Evolutionary conservation across 768 basidiomycete genomes (phyloP).

Genomic region (Panellus pusillus): DNA sequence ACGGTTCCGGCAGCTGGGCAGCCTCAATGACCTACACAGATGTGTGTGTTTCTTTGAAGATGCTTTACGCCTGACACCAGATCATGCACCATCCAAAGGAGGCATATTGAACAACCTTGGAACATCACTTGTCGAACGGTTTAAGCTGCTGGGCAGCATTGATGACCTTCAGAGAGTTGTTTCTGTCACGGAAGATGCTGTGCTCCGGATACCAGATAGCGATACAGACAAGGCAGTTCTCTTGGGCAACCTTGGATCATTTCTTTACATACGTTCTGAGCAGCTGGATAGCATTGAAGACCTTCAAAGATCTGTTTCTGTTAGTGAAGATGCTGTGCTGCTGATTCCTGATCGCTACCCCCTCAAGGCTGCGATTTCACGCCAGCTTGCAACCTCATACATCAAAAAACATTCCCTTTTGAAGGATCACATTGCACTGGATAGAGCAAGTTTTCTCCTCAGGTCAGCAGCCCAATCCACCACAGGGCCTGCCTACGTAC

Average conservation of each 20-base stretch:
- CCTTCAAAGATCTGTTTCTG: not conserved
- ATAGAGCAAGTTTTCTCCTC: not conserved
- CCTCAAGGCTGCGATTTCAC: not conserved
- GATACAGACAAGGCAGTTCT: too few relatives aligned
- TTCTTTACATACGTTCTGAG: too few relatives aligned
- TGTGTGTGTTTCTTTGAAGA: not conserved
- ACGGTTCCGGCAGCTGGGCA: too few relatives aligned
- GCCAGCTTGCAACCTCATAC: conserved; percentile 11
- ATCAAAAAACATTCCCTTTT: not conserved
- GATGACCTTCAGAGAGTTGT: conserved; percentile 3
- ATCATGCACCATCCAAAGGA: conserved; percentile 13
- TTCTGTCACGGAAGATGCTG: too few relatives aligned
- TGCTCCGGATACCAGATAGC: too few relatives aligned
- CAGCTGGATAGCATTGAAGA: too few relatives aligned
- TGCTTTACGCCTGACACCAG: conserved; percentile 6
- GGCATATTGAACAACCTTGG: conserved; percentile 11
- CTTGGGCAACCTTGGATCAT: too few relatives aligned
- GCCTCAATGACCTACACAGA: too few relatives aligned
- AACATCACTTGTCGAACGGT: not conserved
- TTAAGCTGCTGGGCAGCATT: conserved; percentile 1
- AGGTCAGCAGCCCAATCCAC: too few relatives aligned
- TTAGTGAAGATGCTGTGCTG: not conserved
- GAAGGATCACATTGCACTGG: not conserved
- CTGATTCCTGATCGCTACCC: conserved; percentile 14
- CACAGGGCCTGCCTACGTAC: too few relatives aligned